These are phyloP conservation scores for Diaporthe sp. DNA, from an alignment of 2,329 filamentous ascomycete genomes.

Conservation along the genomic window DNA sequence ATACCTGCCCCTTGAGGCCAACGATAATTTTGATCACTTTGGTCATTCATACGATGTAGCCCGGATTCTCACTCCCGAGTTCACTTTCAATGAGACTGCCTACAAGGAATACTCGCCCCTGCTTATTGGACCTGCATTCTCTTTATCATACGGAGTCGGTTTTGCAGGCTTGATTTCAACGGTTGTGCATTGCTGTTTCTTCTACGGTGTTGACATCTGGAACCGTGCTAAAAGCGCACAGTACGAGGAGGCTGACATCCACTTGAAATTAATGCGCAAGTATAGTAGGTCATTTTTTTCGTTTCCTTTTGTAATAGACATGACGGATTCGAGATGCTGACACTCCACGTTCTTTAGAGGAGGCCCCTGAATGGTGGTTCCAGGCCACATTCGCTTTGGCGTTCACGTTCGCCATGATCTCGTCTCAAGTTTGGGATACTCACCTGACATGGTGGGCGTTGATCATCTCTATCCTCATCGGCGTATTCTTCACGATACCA, in stretches of 20 bases:
- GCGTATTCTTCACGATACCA: conserved; percentile 47
- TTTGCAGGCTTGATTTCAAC: conserved; percentile 22
- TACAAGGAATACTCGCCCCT: conserved; percentile 27
- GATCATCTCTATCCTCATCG: conserved; percentile 45
- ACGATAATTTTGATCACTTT: conserved; percentile 20
- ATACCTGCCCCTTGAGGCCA: conserved; percentile 25
- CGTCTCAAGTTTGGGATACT: conserved; percentile 29
- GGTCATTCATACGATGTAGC: not conserved
- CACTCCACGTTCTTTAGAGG: not conserved
- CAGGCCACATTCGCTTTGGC: conserved; percentile 22
- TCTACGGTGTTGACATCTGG: conserved; percentile 43
- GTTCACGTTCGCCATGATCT: conserved; percentile 33
- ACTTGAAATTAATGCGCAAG: conserved; percentile 35
- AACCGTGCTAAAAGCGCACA: conserved; percentile 37
- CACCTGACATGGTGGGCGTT: conserved; percentile 38
- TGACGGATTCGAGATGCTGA: not conserved
- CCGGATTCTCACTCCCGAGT: conserved; percentile 23
- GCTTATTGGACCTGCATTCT: not conserved
- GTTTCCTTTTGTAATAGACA: not conserved
- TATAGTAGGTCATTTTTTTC: not conserved
- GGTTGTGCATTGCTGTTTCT: conserved; percentile 36
- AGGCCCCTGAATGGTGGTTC: conserved; percentile 38
- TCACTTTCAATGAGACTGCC: conserved; percentile 21
- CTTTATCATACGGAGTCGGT: conserved; percentile 16
- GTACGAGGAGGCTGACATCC: conserved; percentile 36